A percentile compares a stretch with the other conserved stretches of the same genome.
These are phyloP conservation scores for Trichoderma citrinoviride DNA, from an alignment of 2,329 filamentous ascomycete genomes.

Conservation along the genomic window DNA sequence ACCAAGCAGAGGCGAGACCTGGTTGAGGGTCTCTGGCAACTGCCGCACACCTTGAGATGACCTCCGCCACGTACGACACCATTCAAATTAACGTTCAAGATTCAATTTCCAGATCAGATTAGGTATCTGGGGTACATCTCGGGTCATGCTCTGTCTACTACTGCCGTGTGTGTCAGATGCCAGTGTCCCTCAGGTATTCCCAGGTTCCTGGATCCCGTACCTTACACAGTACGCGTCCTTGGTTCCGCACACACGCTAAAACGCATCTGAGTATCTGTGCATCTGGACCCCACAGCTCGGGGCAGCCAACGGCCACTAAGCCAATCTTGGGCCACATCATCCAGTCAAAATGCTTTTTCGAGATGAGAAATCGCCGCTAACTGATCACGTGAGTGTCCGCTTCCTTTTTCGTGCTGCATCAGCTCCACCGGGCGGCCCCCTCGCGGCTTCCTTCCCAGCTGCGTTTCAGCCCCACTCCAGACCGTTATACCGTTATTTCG, in stretches of 20 bases:
- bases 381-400: neutral
- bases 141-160: neutral
- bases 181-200: neutral
- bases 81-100: too few species aligned
- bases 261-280: neutral
- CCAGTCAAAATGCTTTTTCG: neutral
- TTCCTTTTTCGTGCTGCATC: neutral
- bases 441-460: neutral
- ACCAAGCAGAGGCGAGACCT: too few species aligned
- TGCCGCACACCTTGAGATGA: too few species aligned
- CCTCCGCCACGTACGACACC: too few species aligned
- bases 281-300: neutral
- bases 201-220: neutral
- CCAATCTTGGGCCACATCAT: neutral
- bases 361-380: slow-evolving; percentile 6
- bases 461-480: neutral
- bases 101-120: too few species aligned
- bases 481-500: neutral
- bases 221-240: neutral
- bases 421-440: neutral
- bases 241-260: neutral
- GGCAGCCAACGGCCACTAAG: slow-evolving; percentile 14
- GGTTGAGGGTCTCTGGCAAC: too few species aligned
- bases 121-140: neutral
- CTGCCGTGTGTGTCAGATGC: neutral